phyloP scores from a whole-genome alignment of 1,139 yeast genomes.

The Kurtzmaniella quercitrusa region DNA sequence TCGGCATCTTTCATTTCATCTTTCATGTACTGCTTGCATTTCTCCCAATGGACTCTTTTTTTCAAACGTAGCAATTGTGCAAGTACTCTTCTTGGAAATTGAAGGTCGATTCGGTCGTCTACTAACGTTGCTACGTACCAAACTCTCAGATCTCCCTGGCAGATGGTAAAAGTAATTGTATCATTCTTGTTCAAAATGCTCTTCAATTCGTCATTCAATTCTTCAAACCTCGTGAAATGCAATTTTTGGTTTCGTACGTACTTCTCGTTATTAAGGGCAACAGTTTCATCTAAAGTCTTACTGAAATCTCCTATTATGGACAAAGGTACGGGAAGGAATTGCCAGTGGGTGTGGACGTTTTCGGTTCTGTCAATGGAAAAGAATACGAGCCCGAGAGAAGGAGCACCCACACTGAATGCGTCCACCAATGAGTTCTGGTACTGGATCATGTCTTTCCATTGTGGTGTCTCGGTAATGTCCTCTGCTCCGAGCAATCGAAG shows the following conservation, averaged over 20 bases:
- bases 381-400: constrained; percentile 43
- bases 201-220: constrained; percentile 15
- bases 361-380: constrained; percentile 57
- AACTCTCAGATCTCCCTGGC: constrained; percentile 6
- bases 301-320: constrained; percentile 34
- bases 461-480: constrained; percentile 14
- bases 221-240: constrained; percentile 32
- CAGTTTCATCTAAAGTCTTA: constrained; percentile 32
- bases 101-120: constrained; percentile 50
- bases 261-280: constrained; percentile 46
- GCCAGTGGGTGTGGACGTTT: constrained; percentile 64
- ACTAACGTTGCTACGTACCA: constrained; percentile 14
- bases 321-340: constrained; percentile 55
- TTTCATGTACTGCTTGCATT: constrained; percentile 55
- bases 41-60: constrained; percentile 68
- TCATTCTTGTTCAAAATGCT: constrained; percentile 31
- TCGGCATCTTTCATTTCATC: constrained; percentile 63
- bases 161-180: constrained; percentile 36
- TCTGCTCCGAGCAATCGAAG: constrained; percentile 15
- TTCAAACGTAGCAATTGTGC: constrained; percentile 57
- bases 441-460: constrained; percentile 23
- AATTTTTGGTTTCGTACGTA: constrained; percentile 40
- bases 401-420: constrained; percentile 36
- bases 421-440: constrained; percentile 43
- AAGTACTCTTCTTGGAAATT: constrained; percentile 73